Evolutionary conservation across 768 basidiomycete species (phyloP).

Genomic region (Russula emetica): DNA sequence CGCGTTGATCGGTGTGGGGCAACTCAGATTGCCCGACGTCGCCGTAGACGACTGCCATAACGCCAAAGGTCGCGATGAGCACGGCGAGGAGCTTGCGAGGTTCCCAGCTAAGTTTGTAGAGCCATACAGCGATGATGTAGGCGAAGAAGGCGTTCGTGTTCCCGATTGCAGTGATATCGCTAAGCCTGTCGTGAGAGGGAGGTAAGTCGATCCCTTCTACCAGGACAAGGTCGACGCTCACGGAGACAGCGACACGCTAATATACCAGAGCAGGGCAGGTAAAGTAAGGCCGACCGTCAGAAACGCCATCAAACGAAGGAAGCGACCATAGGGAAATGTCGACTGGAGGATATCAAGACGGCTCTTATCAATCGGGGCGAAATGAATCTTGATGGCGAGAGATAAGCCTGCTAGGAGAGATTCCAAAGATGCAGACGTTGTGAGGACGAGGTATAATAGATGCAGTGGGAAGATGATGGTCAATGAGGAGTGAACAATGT

Average conservation of each 20-base stretch:
- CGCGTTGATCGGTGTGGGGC: constrained; percentile 15
- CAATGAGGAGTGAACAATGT: constrained; percentile 82
- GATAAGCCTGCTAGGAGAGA: constrained; percentile 51
- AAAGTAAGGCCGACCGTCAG: constrained; percentile 57
- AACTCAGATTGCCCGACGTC: constrained; percentile 36
- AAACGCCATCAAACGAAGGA: constrained; percentile 34
- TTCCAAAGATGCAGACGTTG: constrained; percentile 45
- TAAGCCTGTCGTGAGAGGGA: constrained; percentile 46
- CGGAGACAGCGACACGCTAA: constrained; percentile 65
- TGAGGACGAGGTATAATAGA: constrained; percentile 56
- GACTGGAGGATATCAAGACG: constrained; percentile 4
- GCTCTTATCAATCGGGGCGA: constrained; percentile 19
- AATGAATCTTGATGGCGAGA: constrained; percentile 42
- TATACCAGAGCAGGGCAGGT: constrained; percentile 73
- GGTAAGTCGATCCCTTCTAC: not conserved
- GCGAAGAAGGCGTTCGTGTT: constrained; percentile 91
- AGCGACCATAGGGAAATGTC: constrained; percentile 35
- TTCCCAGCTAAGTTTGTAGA: constrained; percentile 63
- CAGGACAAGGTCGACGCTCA: constrained; percentile 39
- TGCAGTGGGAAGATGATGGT: constrained; percentile 78
- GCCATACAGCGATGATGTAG: constrained; percentile 76
- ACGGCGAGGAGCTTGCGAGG: constrained; percentile 65
- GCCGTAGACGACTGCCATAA: constrained; percentile 80
- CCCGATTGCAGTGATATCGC: constrained; percentile 77
- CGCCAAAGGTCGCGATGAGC: constrained; percentile 73